These are phyloP conservation scores for Pythium myriotylum DNA, from an alignment of 352 stramenopile species.

Conservation along the genomic window DNA sequence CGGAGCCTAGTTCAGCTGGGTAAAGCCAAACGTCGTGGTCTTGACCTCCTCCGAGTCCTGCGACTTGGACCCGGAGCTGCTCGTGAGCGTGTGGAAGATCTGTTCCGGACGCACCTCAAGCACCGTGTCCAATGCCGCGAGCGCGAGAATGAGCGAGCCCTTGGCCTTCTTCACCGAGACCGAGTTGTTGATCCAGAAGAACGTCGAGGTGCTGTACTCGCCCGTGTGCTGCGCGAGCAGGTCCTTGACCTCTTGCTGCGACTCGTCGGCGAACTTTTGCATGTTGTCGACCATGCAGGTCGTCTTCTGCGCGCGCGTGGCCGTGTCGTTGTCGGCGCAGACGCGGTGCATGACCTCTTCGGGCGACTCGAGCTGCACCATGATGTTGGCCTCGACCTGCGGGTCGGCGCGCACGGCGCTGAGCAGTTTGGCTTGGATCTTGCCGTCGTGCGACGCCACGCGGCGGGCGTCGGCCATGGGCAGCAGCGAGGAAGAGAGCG, in stretches of 20 bases:
- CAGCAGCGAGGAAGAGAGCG: constrained; percentile 2
- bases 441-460: constrained; percentile 34
- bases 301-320: constrained; percentile 36
- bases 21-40: constrained; percentile 21
- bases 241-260: constrained; percentile 48
- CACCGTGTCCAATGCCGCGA: constrained; percentile 49
- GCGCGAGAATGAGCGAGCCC: constrained; percentile 37
- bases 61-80: not conserved
- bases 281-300: constrained; percentile 53
- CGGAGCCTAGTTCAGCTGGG: constrained; percentile 6
- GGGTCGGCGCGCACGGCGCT: constrained; percentile 31
- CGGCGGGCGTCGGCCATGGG: constrained; percentile 2
- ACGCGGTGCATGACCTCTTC: constrained; percentile 34
- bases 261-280: constrained; percentile 49
- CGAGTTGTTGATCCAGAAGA: constrained; percentile 76
- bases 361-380: constrained; percentile 55
- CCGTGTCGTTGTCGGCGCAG: constrained; percentile 21
- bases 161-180: constrained; percentile 48
- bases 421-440: constrained; percentile 41
- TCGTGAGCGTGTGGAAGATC: constrained; percentile 42
- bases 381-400: constrained; percentile 41
- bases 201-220: constrained; percentile 40
- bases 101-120: constrained; percentile 44
- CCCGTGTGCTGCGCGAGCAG: constrained; percentile 34
- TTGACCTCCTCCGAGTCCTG: not conserved